Percentiles rank a stretch among this genome's conserved stretches.
Evolutionary conservation across 2,329 filamentous ascomycete genomes (phyloP).

Genomic region (Stachybotrys chartarum): DNA sequence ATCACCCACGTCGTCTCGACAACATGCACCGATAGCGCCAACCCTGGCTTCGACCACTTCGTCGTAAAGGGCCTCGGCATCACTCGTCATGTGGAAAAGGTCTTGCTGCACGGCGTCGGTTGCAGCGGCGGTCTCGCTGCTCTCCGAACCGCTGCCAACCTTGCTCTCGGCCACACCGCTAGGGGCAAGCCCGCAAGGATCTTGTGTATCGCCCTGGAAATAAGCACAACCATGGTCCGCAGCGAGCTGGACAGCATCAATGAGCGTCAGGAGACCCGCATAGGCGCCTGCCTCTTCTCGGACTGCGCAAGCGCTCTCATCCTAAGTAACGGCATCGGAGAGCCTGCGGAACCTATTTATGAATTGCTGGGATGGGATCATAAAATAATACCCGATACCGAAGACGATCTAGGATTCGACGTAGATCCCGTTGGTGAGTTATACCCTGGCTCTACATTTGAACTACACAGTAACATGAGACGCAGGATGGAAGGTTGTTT

Average conservation of each 20-base stretch:
- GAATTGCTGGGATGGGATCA: constrained; percentile 61
- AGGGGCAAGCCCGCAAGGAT: constrained; percentile 54
- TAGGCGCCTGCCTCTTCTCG: constrained; percentile 61
- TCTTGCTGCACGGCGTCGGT: constrained; percentile 58
- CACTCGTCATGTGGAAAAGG: constrained; percentile 52
- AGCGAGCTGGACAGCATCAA: constrained; percentile 60
- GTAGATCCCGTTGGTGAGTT: constrained; percentile 51
- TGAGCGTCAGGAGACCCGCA: constrained; percentile 51
- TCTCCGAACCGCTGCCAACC: constrained; percentile 57
- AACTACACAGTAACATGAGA: constrained; percentile 8
- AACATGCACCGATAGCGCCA: constrained; percentile 63
- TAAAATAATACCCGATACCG: constrained; percentile 52
- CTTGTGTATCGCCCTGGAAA: constrained; percentile 57
- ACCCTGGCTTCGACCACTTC: constrained; percentile 61
- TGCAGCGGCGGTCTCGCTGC: constrained; percentile 58
- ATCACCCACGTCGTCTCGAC: constrained; percentile 63
- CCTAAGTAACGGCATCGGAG: constrained; percentile 56
- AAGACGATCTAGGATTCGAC: constrained; percentile 58
- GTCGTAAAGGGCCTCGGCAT: constrained; percentile 53
- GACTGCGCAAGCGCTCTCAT: constrained; percentile 63
- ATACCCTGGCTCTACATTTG: background rate
- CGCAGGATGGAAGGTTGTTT: constrained; percentile 57
- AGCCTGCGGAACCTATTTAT: constrained; percentile 39
- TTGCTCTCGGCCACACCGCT: constrained; percentile 56
- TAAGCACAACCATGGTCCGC: constrained; percentile 53